Evolutionary conservation across 1,139 yeast genomes (phyloP).

Genomic region (Blastobotrys ciferrii): DNA sequence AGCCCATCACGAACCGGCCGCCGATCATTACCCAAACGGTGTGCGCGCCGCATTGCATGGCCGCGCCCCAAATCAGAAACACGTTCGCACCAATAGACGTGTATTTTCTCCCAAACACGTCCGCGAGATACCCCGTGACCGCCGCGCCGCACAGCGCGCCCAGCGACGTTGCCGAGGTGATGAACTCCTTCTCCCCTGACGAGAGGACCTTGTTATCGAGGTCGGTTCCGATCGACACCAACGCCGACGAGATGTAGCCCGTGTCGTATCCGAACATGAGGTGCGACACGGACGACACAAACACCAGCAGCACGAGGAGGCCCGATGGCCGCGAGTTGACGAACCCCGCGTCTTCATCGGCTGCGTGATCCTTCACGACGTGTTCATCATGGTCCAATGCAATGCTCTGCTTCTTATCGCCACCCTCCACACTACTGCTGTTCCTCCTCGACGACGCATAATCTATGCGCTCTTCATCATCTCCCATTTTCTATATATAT

Average conservation of each 20-base stretch:
- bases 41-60: conserved; percentile 74
- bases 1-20: conserved; percentile 90
- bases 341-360: conserved; percentile 18
- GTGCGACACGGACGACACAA: conserved; percentile 89
- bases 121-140: conserved; percentile 77
- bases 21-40: conserved; percentile 87
- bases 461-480: no score
- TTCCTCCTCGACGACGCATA: no score
- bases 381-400: neutral
- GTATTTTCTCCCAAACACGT: conserved; percentile 75
- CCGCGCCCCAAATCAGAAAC: conserved; percentile 78
- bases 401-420: neutral
- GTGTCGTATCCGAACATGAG: conserved; percentile 97
- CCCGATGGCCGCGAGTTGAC: conserved; percentile 23
- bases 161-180: conserved; percentile 91
- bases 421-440: no score
- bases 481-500: no score
- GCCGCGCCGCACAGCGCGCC: conserved; percentile 85
- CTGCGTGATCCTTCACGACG: neutral
- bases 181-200: conserved; percentile 78
- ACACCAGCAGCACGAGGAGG: conserved; percentile 57
- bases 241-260: conserved; percentile 89
- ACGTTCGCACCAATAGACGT: conserved; percentile 77
- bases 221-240: conserved; percentile 79
- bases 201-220: conserved; percentile 50